Evolutionary conservation across 805 yeast genomes (phyloP).

Genomic region (Metschnikowia hibisci): DNA sequence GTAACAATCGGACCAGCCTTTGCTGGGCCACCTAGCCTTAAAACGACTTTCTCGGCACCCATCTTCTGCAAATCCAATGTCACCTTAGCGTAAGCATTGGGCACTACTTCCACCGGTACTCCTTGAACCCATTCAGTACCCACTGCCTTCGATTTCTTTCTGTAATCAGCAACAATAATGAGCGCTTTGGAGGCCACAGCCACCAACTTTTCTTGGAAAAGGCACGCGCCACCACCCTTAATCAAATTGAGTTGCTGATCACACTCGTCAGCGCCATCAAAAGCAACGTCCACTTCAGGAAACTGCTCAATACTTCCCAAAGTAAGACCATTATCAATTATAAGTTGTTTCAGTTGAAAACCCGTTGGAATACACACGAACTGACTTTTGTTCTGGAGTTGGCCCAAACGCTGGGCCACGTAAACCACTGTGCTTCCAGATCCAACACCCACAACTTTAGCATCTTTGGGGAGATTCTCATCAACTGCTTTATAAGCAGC

Average conservation of each 20-base stretch:
- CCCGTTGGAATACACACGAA: conserved; percentile 93
- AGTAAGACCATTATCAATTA: conserved; percentile 71
- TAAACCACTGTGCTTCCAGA: conserved; percentile 97
- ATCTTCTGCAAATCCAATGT: conserved; percentile 53
- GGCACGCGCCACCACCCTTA: conserved; percentile 98
- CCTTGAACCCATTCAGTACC: conserved; percentile 87
- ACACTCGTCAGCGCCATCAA: conserved; percentile 98
- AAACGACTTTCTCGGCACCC: conserved; percentile 60
- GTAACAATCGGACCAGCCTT: conserved; percentile 98
- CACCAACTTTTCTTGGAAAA: conserved; percentile 92
- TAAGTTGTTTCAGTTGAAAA: conserved; percentile 86
- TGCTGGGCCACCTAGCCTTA: conserved; percentile 84
- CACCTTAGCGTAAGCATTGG: conserved; percentile 79
- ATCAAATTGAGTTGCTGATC: conserved; percentile 78
- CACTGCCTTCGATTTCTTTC: conserved; percentile 71
- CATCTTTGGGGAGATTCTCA: conserved; percentile 65
- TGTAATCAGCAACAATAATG: conserved; percentile 85
- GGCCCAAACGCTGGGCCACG: conserved; percentile 91
- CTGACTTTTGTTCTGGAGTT: conserved; percentile 46
- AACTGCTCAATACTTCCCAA: conserved; percentile 82
- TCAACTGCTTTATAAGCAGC: conserved; percentile 95
- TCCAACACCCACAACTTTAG: conserved; percentile 86
- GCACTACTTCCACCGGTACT: conserved; percentile 93
- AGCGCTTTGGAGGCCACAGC: conserved; percentile 75
- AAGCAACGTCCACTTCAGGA: conserved; percentile 83